Conservation (phyloP, 2,329 filamentous ascomycete species). For the Cladosporium halotolerans region DNA sequence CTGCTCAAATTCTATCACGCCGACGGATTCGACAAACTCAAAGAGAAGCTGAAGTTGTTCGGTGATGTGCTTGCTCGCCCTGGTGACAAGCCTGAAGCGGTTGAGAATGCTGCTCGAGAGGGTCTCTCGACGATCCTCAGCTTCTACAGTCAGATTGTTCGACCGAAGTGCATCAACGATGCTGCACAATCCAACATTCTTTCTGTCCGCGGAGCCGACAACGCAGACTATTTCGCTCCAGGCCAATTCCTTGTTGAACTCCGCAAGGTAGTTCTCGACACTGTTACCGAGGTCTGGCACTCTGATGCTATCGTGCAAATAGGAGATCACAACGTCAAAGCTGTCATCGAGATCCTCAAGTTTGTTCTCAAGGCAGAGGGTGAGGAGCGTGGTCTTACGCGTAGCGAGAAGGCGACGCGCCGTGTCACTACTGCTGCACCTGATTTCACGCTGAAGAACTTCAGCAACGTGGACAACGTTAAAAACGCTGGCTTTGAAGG, state of each 20-base stretch:
- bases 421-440: constrained; percentile 42
- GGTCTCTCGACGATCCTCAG: constrained; percentile 74
- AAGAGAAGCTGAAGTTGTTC: constrained; percentile 37
- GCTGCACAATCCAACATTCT: constrained; percentile 58
- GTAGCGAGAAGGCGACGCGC: constrained; percentile 52
- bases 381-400: constrained; percentile 61
- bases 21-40: constrained; percentile 68
- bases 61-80: constrained; percentile 30
- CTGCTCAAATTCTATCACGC: constrained; percentile 80
- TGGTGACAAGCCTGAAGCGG: constrained; percentile 31
- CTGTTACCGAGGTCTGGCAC: constrained; percentile 74
- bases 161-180: constrained; percentile 74
- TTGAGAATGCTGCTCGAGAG: constrained; percentile 16
- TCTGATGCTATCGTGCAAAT: constrained; percentile 77
- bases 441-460: constrained; percentile 46
- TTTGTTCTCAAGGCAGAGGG: constrained; percentile 69
- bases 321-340: constrained; percentile 67
- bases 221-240: constrained; percentile 57
- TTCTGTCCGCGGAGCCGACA: constrained; percentile 37
- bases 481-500: constrained; percentile 48
- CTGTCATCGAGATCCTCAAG: constrained; percentile 76
- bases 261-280: constrained; percentile 70
- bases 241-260: constrained; percentile 82
- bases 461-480: constrained; percentile 39
- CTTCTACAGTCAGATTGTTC: constrained; percentile 70